phyloP scores from a whole-genome alignment of 1,139 yeast species.

The Hyphopichia wangnamkhiaoensis region DNA sequence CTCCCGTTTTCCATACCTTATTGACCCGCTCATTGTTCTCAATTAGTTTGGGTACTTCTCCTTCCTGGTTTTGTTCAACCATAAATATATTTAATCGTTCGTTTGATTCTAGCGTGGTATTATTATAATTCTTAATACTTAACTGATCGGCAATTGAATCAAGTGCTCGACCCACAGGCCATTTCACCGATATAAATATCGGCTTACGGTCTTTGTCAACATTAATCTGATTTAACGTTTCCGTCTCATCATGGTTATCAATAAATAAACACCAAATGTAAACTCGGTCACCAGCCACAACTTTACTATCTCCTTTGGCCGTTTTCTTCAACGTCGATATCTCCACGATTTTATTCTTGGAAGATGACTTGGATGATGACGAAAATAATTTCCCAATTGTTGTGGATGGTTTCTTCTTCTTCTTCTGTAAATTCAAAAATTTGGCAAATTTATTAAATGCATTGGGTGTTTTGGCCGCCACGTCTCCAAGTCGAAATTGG shows the following conservation, averaged over 20 bases:
- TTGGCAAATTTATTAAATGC: conserved; percentile 50
- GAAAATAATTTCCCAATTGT: conserved; percentile 19
- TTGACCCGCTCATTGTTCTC: conserved; percentile 43
- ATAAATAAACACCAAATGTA: conserved; percentile 61
- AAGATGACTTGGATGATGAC: conserved; percentile 6
- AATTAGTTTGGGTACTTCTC: conserved; percentile 23
- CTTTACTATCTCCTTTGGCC: conserved; percentile 70
- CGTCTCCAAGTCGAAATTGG: conserved; percentile 32
- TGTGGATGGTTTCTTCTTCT: conserved; percentile 12
- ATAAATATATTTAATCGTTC: conserved; percentile 50
- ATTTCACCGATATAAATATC: conserved; percentile 56
- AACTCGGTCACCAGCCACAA: conserved; percentile 57
- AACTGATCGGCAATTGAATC: conserved; percentile 64
- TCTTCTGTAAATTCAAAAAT: conserved; percentile 40
- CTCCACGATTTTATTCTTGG: conserved; percentile 22
- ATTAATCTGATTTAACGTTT: conserved; percentile 25
- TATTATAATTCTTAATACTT: conserved; percentile 58
- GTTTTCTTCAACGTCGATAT: conserved; percentile 40
- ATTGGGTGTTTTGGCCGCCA: conserved; percentile 21
- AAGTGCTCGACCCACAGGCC: conserved; percentile 79
- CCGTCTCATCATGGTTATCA: conserved; percentile 30
- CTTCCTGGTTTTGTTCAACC: conserved; percentile 18
- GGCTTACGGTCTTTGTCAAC: conserved; percentile 34
- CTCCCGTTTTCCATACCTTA: conserved; percentile 50
- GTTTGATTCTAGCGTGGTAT: conserved; percentile 43